Evolutionary conservation across 768 basidiomycete genomes (phyloP).

Genomic region (Amanita rubescens): DNA sequence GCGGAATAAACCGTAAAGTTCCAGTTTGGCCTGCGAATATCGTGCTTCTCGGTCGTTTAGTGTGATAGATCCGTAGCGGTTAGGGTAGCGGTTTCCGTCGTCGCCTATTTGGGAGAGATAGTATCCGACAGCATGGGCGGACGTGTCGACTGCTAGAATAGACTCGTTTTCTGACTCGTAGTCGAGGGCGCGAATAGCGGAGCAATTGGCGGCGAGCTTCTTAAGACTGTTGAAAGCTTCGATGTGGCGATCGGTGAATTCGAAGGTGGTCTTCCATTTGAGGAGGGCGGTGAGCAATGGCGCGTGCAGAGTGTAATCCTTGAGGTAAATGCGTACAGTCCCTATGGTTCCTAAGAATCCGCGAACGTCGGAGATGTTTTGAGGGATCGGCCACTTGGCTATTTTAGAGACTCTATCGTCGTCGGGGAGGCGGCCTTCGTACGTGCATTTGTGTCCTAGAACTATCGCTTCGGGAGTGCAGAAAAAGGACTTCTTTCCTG

Average conservation of each 20-base stretch:
- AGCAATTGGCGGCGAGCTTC: constrained; percentile 7
- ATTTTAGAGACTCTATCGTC: background rate
- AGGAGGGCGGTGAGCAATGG: no score
- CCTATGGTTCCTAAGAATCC: background rate
- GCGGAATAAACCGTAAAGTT: constrained; percentile 29
- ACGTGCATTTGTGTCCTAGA: background rate
- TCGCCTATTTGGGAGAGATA: constrained; percentile 10
- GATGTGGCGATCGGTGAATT: no score
- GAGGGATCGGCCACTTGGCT: background rate
- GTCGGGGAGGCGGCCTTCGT: background rate
- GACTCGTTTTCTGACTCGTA: constrained; percentile 17
- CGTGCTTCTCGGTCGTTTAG: constrained; percentile 25
- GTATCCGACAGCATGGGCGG: background rate
- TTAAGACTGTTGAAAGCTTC: background rate
- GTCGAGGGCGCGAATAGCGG: constrained; percentile 21
- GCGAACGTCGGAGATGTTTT: background rate
- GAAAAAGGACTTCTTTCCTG: constrained; percentile 5
- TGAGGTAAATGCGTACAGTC: no score
- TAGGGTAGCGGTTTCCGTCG: background rate
- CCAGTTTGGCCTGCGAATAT: constrained; percentile 33
- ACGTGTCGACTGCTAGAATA: constrained; percentile 24
- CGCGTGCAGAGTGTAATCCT: no score
- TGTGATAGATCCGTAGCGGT: background rate
- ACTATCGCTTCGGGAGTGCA: background rate
- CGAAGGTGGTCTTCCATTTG: no score